Evolutionary conservation across 345 rosid species (phyloP).

Genomic region (Isatis tinctoria): DNA sequence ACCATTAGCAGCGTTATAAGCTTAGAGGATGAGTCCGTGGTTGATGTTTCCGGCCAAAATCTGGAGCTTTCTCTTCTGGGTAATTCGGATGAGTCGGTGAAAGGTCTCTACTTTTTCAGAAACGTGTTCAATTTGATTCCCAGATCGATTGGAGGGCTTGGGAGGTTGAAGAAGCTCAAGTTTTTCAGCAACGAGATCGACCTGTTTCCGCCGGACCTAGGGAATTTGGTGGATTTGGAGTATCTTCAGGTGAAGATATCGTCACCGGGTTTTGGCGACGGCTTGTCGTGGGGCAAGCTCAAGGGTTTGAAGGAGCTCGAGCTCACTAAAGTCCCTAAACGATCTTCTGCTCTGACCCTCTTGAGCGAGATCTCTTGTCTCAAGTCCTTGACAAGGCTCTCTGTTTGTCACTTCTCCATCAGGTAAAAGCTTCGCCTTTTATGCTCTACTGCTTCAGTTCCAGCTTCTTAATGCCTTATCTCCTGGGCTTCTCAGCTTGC

Average conservation of each 20-base stretch:
- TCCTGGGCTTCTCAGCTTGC: constrained; percentile 25
- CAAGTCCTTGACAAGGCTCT: constrained; percentile 73
- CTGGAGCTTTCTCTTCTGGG: constrained; percentile 60
- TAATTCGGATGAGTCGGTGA: constrained; percentile 37
- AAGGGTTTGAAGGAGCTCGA: constrained; percentile 84
- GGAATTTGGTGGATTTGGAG: constrained; percentile 66
- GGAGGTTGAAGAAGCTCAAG: constrained; percentile 60
- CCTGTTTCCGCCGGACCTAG: constrained; percentile 70
- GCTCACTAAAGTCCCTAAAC: constrained; percentile 62
- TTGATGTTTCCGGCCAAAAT: constrained; percentile 69
- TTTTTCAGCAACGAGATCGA: constrained; percentile 80
- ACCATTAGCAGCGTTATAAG: constrained; percentile 7
- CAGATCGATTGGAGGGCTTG: constrained; percentile 52
- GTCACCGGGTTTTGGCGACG: constrained; percentile 50
- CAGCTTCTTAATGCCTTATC: constrained; percentile 12
- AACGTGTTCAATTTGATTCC: constrained; percentile 81
- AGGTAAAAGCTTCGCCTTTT: constrained; percentile 45
- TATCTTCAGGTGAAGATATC: constrained; percentile 81
- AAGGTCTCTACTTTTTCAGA: constrained; percentile 65
- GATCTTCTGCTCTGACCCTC: constrained; percentile 67
- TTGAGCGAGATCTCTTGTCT: constrained; percentile 81
- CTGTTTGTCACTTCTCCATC: constrained; percentile 86
- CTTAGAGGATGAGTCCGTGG: constrained; percentile 49
- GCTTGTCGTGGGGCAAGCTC: constrained; percentile 58
- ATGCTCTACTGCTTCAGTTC: not conserved